Base-by-base conservation (phyloP, 495 filamentous ascomycete species). In the Saxispiralis lemnorum region DNA sequence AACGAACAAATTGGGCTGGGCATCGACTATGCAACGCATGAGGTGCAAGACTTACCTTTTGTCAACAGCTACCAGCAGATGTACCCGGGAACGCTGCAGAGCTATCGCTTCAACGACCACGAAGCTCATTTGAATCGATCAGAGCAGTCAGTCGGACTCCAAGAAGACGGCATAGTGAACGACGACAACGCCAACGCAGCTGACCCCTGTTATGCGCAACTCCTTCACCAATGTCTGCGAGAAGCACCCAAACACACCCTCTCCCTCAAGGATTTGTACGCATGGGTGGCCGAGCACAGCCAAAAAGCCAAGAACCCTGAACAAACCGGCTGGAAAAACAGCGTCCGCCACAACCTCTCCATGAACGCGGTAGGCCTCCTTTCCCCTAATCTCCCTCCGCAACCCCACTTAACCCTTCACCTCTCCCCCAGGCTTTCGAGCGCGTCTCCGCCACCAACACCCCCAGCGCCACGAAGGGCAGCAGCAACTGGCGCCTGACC, bases 341-440 rank as follows among this genome's bases (percentile, higher is more conserved):
- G 86, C 59, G 89, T 97, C 43, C 76, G 89, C 6, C 89, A 97
- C 55, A 97, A 97, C 53, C 64, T 97, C 0, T 94, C 85, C 11
- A 97, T 97, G 89, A 97, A 97, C 55, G 70, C 67, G 33, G 89
- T 95, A 71, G 60, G 82, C 70, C 6, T 1, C n/a, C 13, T 35
- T 41, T 28, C 42, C 51, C 37, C 24, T 36, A 18, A 31, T 20
- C 37, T 49, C 53, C 33, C 44, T 47, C 35, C 38, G 50, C 9
- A 51, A 35, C 44, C 33, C 44, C 41, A 48, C n/a, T n/a, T n/a
- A n/a, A n/a, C n/a, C n/a, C n/a, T n/a, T n/a, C n/a, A n/a, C n/a
- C n/a, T n/a, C n/a, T n/a, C n/a, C 28, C 21, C 14, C 51, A 83
- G 79, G 78, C 71, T n/a, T 83, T 83, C 51, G 64, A 67, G 39